Conservation (phyloP, 2,329 filamentous ascomycete genomes). For the Remersonia thermophila region DNA sequence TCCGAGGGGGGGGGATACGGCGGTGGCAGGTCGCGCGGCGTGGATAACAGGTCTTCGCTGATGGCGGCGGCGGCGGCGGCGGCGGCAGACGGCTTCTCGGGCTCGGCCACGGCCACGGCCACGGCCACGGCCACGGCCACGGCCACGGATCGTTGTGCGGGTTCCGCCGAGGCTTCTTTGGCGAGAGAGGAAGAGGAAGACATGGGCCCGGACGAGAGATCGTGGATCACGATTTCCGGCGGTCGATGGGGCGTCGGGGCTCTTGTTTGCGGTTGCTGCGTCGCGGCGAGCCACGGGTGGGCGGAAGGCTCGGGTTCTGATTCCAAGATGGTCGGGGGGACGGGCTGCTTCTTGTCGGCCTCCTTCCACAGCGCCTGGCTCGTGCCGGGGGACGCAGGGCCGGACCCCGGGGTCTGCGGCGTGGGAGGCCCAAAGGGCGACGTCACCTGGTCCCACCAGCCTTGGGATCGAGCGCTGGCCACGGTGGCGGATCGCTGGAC, state of each 20-base stretch:
- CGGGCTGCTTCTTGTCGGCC: constrained; percentile 9
- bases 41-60: constrained; percentile 10
- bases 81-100: too few species aligned
- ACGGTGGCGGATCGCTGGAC: not conserved
- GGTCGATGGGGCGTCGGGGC: constrained; percentile 1
- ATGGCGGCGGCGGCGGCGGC: not conserved
- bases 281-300: not conserved
- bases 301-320: constrained; percentile 2
- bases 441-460: constrained; percentile 69
- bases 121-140: too few species aligned
- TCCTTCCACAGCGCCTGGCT: constrained; percentile 28
- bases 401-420: constrained; percentile 30
- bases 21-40: constrained; percentile 32
- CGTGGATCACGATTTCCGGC: constrained; percentile 13
- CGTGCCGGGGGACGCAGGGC: constrained; percentile 18
- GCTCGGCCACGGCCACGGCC: too few species aligned
- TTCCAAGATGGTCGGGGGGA: constrained; percentile 1
- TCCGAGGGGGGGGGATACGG: constrained; percentile 41
- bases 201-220: constrained; percentile 4
- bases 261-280: not conserved
- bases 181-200: too few species aligned
- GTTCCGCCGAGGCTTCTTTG: too few species aligned
- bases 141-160: too few species aligned
- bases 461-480: constrained; percentile 32
- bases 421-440: constrained; percentile 50